Base-by-base conservation (phyloP, 78 protist genomes). In the Creolimax fragrantissima region DNA sequence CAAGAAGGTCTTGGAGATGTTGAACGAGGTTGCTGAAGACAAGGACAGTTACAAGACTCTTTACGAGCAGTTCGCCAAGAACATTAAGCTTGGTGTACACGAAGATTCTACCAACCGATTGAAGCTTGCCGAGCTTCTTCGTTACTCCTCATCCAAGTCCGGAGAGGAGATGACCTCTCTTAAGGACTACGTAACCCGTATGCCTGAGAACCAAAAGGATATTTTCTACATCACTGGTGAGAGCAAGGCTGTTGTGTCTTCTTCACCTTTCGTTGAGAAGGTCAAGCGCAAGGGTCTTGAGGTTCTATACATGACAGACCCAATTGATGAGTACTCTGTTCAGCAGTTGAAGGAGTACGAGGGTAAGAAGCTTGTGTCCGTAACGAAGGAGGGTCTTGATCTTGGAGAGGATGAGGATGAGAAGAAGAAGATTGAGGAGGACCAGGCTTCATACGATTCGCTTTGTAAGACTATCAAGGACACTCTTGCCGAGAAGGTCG, bases 201-300 rank as follows among this genome's bases (percentile, higher is more conserved):
- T 99, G 99, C 95, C 96, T 94, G 99, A 98, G 95, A 95, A 90
- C 45, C 99, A 99, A 97, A 96, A 99, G 93, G 92, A 94, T 91
- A 99, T 99, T 95, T 99, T 98, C 97, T 99, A 97, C 98, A 98
- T 99, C 94, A 97, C 99, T 24, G 99, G 99, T 85, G 99, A 98
- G 96, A 43, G 92, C 35, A 92, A 92, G 93, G 84, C 84, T 35
- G 89, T 92, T 32, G 97, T 97, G 81, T 90, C 83, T 88, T 92
- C 84, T 95, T 99, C 99, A 42, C 99, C 99, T 43, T 97, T 98
- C 95, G 89, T 98, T 42, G 99, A 98, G 95, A 83, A 88, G 81
- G 93, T 98, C 86, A 93, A 92, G 92, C 44, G 86, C 95, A 81
- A 89, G 84, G 96, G 92, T 45, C 83, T 58, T 89, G 99, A 99